phyloP scores from a whole-genome alignment of 164 flowering plant genomes.

The Tetracentron sinense region DNA sequence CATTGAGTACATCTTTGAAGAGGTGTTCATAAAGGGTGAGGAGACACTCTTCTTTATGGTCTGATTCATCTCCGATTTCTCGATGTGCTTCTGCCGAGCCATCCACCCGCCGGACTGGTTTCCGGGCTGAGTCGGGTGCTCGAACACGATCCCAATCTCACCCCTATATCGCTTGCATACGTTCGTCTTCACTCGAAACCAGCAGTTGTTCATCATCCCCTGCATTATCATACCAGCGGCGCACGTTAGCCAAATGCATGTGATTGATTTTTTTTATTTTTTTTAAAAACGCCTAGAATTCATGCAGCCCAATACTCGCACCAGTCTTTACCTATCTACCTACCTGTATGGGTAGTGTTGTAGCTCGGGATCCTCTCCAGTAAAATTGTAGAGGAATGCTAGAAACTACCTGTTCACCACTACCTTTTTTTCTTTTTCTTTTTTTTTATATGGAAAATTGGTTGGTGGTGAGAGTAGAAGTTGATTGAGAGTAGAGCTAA shows the following conservation, averaged over 20 bases:
- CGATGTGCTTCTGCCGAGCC: constrained; percentile 61
- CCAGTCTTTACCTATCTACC: no score
- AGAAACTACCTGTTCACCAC: no score
- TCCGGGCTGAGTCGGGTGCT: constrained; percentile 86
- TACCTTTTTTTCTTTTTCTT: no score
- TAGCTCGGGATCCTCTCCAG: no score
- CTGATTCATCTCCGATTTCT: constrained; percentile 35
- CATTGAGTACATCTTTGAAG: constrained; percentile 47
- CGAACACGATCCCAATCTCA: constrained; percentile 82
- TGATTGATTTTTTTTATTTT: not conserved
- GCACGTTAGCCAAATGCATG: not conserved
- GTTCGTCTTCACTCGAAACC: constrained; percentile 81
- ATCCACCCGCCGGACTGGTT: constrained; percentile 97
- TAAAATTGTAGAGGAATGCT: no score
- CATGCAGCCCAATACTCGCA: no score
- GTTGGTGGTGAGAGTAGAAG: no score
- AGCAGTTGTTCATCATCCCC: constrained; percentile 99
- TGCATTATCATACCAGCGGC: constrained; percentile 19
- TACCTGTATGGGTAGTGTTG: no score
- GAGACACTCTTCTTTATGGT: constrained; percentile 67
- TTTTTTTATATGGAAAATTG: no score
- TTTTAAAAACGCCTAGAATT: no score
- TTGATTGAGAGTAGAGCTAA: no score
- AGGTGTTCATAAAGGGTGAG: constrained; percentile 77
- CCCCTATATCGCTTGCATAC: constrained; percentile 73